Conservation (phyloP, 345 rosid genomes). For the Acer campestre region DNA sequence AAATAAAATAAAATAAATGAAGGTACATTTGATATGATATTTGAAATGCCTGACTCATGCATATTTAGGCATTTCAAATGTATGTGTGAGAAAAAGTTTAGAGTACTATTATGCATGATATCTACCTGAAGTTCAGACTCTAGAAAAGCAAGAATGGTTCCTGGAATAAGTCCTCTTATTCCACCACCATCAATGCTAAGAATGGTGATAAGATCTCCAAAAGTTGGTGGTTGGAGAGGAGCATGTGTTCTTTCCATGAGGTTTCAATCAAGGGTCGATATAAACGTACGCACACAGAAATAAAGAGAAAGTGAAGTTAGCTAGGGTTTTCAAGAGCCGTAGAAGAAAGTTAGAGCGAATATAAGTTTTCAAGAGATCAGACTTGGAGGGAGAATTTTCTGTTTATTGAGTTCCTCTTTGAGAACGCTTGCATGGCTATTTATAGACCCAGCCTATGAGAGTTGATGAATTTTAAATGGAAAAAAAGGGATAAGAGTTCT, state of each 20-base stretch:
- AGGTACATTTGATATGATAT: too few species aligned
- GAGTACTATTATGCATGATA: neutral
- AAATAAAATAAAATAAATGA: too few species aligned
- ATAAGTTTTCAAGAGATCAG: neutral
- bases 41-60: neutral
- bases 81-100: too few species aligned
- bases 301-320: neutral
- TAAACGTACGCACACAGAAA: neutral
- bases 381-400: too few species aligned
- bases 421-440: neutral
- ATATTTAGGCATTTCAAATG: too few species aligned
- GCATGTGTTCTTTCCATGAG: slow-evolving; percentile 43
- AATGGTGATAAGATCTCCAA: slow-evolving; percentile 40
- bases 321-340: neutral
- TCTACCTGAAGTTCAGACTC: slow-evolving; percentile 47
- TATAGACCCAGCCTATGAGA: neutral
- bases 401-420: neutral
- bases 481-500: neutral
- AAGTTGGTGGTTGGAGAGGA: slow-evolving; percentile 33
- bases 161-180: slow-evolving; percentile 50
- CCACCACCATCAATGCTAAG: slow-evolving; percentile 60
- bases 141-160: slow-evolving; percentile 37
- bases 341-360: neutral
- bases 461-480: too few species aligned
- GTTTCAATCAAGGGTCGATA: neutral